These are phyloP conservation scores for Xylaria palmicola DNA, from an alignment of 495 filamentous ascomycete species.

Conservation along the genomic window DNA sequence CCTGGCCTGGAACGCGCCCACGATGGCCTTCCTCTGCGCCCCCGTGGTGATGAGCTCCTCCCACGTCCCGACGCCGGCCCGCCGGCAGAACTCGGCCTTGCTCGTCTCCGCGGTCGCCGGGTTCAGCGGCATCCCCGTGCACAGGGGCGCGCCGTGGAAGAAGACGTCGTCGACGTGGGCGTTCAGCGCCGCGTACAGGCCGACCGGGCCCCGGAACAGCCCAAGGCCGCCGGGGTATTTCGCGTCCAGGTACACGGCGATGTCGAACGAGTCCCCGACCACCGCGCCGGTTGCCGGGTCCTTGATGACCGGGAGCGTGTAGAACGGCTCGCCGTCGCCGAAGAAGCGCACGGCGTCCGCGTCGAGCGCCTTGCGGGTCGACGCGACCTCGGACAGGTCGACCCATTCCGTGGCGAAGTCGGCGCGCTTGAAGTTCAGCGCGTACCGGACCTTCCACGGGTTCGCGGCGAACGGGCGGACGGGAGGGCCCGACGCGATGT, in stretches of 20 bases:
- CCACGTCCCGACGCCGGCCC: constrained; percentile 45
- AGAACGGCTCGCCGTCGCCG: constrained; percentile 56
- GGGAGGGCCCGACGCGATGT: constrained; percentile 51
- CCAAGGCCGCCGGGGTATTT: constrained; percentile 38
- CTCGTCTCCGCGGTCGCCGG: constrained; percentile 38
- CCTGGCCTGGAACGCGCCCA: constrained; percentile 35
- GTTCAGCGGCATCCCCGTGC: constrained; percentile 43
- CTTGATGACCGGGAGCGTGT: constrained; percentile 58
- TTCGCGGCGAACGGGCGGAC: constrained; percentile 47
- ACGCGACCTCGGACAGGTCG: constrained; percentile 46
- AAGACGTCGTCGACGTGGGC: constrained; percentile 18
- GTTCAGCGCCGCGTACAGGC: constrained; percentile 39
- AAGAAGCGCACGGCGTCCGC: constrained; percentile 51
- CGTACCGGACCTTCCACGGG: constrained; percentile 59
- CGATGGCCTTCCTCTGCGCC: constrained; percentile 41
- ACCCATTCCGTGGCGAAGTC: constrained; percentile 54
- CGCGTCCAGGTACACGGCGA: constrained; percentile 56
- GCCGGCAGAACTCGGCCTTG: constrained; percentile 46
- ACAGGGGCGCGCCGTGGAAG: constrained; percentile 33
- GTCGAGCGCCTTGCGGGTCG: constrained; percentile 44
- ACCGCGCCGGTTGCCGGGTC: constrained; percentile 42
- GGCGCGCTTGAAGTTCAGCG: constrained; percentile 60
- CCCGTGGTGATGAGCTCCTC: constrained; percentile 46
- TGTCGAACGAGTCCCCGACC: constrained; percentile 64
- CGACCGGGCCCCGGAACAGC: constrained; percentile 1